Percentiles rank a stretch among this genome's conserved stretches.
Conservation (phyloP, 176 grass and related monocot species). For the Oryza brachyantha region DNA sequence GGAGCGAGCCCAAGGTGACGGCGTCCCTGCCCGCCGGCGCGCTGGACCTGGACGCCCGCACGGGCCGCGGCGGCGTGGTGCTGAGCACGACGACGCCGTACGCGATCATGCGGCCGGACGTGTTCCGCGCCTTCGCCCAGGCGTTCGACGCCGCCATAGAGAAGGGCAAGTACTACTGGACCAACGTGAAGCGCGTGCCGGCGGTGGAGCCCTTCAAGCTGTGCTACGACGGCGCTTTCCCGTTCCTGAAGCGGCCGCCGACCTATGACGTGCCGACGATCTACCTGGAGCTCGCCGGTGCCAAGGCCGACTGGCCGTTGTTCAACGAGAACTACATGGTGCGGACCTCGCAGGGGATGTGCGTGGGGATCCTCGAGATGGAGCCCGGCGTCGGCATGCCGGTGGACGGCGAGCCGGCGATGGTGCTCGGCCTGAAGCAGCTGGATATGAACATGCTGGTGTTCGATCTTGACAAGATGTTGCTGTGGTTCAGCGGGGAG, state of each 20-base stretch:
- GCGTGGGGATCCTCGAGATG: constrained; percentile 51
- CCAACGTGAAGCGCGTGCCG: not conserved
- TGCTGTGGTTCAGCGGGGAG: constrained; percentile 35
- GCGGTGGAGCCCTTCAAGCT: constrained; percentile 47
- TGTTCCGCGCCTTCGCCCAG: constrained; percentile 35
- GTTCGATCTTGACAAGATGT: constrained; percentile 44
- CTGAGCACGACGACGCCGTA: constrained; percentile 47
- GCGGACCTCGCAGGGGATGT: not conserved
- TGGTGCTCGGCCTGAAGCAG: constrained; percentile 49
- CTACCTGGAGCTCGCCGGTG: constrained; percentile 37
- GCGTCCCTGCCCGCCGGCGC: not conserved
- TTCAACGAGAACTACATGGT: constrained; percentile 46
- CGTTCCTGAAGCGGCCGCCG: constrained; percentile 26
- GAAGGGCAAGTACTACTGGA: not conserved
- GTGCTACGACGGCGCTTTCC: constrained; percentile 36
- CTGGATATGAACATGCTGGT: constrained; percentile 55
- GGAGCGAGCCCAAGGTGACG: not conserved
- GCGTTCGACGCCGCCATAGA: constrained; percentile 34
- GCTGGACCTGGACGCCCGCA: constrained; percentile 21
- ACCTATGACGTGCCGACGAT: constrained; percentile 38
- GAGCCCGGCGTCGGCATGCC: constrained; percentile 26
- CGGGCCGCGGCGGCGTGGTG: constrained; percentile 44
- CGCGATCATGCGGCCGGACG: constrained; percentile 36
- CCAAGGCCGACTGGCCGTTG: constrained; percentile 40
- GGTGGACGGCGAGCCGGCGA: constrained; percentile 15